These are phyloP conservation scores for Penicillium riverlandense DNA, from an alignment of 495 filamentous ascomycete species.

Conservation along the genomic window DNA sequence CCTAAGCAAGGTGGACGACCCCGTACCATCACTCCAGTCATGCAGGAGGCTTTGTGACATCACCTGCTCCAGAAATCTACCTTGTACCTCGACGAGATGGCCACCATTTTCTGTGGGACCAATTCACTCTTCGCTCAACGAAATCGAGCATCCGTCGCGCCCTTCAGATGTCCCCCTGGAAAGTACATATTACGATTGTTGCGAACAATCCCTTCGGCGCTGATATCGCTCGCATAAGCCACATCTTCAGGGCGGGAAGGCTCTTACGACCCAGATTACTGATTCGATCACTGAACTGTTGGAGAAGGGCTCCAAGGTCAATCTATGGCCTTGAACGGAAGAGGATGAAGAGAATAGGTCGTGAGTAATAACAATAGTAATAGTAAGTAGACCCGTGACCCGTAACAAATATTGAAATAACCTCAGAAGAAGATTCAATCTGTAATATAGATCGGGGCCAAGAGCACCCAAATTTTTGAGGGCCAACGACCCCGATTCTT, in stretches of 20 bases:
- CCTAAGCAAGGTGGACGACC: constrained; percentile 13
- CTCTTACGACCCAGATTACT: not conserved
- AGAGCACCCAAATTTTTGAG: too few species aligned
- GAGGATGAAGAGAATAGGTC: not conserved
- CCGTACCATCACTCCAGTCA: constrained; percentile 15
- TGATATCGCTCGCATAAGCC: constrained; percentile 1
- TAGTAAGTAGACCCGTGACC: too few species aligned
- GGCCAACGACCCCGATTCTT: too few species aligned
- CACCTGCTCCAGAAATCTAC: constrained; percentile 14
- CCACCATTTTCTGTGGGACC: constrained; percentile 10
- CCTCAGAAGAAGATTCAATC: too few species aligned
- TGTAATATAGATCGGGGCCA: too few species aligned
- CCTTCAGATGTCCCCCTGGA: not conserved
- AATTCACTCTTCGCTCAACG: constrained; percentile 8
- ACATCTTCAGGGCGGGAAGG: not conserved
- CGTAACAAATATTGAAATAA: too few species aligned
- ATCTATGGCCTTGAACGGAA: not conserved
- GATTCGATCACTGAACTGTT: not conserved
- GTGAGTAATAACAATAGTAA: too few species aligned
- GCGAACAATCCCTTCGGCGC: not conserved
- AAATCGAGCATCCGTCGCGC: constrained; percentile 3
- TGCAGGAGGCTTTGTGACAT: constrained; percentile 17
- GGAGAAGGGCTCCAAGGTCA: not conserved
- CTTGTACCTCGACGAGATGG: constrained; percentile 19
- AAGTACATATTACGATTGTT: too few species aligned